These are phyloP conservation scores for Cephaloascus albidus DNA, from an alignment of 805 yeast species.

Conservation along the genomic window DNA sequence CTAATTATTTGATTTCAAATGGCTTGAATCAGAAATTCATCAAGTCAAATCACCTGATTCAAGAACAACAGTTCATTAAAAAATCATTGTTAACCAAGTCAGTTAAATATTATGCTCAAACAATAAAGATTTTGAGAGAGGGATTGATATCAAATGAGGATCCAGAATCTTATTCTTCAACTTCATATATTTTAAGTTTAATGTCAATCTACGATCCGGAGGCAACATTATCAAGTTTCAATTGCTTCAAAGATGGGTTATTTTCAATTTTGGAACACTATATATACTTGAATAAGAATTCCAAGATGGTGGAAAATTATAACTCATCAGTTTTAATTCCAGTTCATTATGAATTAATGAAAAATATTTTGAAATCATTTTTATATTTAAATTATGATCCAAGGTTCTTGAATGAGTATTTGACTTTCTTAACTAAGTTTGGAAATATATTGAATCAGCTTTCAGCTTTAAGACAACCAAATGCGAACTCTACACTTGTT, in stretches of 20 bases:
- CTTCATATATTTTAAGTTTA: slow-evolving; percentile 24
- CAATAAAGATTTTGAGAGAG: slow-evolving; percentile 20
- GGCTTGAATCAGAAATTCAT: slow-evolving; percentile 6
- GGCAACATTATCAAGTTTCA: slow-evolving; percentile 23
- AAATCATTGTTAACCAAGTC: slow-evolving; percentile 20
- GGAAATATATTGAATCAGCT: slow-evolving; percentile 7
- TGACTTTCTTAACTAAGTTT: slow-evolving; percentile 13
- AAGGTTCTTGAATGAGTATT: slow-evolving; percentile 18
- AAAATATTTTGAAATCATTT: slow-evolving; percentile 21
- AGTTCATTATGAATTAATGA: slow-evolving; percentile 22
- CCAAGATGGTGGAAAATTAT: slow-evolving; percentile 1
- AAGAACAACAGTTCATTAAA: slow-evolving; percentile 8
- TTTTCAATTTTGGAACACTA: slow-evolving; percentile 18
- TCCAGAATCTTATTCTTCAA: slow-evolving; percentile 21
- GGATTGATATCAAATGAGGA: slow-evolving; percentile 17
- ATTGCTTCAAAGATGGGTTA: slow-evolving; percentile 30
- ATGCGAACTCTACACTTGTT: not conserved
- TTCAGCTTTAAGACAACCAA: not conserved
- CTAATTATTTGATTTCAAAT: slow-evolving; percentile 26
- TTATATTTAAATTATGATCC: slow-evolving; percentile 27
- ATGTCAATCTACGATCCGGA: slow-evolving; percentile 35
- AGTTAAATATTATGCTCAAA: slow-evolving; percentile 24
- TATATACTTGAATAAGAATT: slow-evolving; percentile 6
- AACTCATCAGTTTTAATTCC: slow-evolving; percentile 12
- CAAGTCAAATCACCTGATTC: slow-evolving; percentile 3